Evolutionary conservation across 2,329 filamentous ascomycete species (phyloP).

Genomic region (Conoideocrella luteorostrata): DNA sequence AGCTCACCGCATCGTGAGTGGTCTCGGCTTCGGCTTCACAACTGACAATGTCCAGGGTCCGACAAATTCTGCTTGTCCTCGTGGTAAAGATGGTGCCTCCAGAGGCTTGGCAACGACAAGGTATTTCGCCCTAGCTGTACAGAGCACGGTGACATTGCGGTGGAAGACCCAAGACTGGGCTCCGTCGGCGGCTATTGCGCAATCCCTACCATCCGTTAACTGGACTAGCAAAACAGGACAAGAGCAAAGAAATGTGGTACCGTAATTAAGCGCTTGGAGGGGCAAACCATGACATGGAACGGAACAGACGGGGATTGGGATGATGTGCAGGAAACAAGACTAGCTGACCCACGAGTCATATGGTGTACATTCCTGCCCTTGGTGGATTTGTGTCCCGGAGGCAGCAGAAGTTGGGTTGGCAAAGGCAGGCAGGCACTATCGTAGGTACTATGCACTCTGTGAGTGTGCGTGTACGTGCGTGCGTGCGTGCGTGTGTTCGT

Average conservation of each 20-base stretch:
- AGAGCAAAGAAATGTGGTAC: background rate
- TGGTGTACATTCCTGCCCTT: conserved; percentile 1
- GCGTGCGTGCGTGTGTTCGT: no score
- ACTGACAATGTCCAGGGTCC: background rate
- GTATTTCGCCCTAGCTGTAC: background rate
- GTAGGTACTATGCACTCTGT: no score
- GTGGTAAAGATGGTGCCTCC: conserved; percentile 6
- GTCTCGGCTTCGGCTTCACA: conserved; percentile 4
- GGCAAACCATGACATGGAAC: conserved; percentile 1
- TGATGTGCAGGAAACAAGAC: conserved; percentile 6
- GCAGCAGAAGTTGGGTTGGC: background rate
- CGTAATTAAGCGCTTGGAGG: conserved; percentile 3
- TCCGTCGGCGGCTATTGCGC: conserved; percentile 3
- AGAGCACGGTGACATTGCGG: background rate
- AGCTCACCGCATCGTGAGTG: conserved; percentile 8
- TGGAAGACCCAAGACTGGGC: background rate
- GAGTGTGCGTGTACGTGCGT: no score
- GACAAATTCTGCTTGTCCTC: conserved; percentile 9
- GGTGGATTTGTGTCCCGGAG: background rate
- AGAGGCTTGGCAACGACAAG: conserved; percentile 8
- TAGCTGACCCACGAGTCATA: conserved; percentile 7
- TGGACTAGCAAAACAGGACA: background rate
- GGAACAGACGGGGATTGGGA: conserved; percentile 3
- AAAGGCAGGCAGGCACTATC: background rate
- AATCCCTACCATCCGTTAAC: background rate